Evolutionary conservation across 2,329 filamentous ascomycete genomes (phyloP).

Genomic region (Sporothrix inflata): DNA sequence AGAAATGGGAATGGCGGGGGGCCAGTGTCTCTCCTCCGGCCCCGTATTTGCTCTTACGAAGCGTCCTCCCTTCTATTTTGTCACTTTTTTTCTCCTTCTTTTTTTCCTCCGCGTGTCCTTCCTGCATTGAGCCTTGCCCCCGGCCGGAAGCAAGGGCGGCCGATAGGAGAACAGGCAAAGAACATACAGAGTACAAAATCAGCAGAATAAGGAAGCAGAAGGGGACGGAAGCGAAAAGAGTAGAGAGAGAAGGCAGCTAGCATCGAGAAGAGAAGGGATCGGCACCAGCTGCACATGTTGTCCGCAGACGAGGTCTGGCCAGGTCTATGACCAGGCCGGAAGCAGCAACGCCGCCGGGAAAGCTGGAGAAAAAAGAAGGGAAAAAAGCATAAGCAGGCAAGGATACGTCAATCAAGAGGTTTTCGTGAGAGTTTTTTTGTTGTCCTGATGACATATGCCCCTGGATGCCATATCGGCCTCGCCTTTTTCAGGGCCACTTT

Average conservation of each 20-base stretch:
- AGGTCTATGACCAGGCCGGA: background rate
- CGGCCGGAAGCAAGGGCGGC: background rate
- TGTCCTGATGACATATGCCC: background rate
- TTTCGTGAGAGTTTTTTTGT: background rate
- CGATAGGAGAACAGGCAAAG: background rate
- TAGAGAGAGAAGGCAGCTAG: background rate
- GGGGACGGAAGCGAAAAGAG: background rate
- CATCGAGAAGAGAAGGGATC: slow-evolving; percentile 11
- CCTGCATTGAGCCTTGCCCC: slow-evolving; percentile 6
- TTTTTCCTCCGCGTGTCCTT: background rate
- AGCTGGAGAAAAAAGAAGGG: background rate
- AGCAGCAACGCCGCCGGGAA: background rate
- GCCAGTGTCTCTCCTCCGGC: background rate
- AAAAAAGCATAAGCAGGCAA: background rate
- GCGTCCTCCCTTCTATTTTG: background rate
- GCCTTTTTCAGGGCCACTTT: background rate
- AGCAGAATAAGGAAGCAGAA: too few relatives aligned
- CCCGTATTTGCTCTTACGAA: background rate
- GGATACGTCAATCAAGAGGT: background rate
- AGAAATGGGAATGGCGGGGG: background rate
- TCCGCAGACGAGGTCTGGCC: slow-evolving; percentile 11
- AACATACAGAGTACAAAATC: background rate
- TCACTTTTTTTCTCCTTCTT: background rate
- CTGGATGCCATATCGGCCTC: background rate
- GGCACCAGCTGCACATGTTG: background rate